phyloP scores from a whole-genome alignment of 1,284 basidiomycete genomes.

The Leccinum solheimii region DNA sequence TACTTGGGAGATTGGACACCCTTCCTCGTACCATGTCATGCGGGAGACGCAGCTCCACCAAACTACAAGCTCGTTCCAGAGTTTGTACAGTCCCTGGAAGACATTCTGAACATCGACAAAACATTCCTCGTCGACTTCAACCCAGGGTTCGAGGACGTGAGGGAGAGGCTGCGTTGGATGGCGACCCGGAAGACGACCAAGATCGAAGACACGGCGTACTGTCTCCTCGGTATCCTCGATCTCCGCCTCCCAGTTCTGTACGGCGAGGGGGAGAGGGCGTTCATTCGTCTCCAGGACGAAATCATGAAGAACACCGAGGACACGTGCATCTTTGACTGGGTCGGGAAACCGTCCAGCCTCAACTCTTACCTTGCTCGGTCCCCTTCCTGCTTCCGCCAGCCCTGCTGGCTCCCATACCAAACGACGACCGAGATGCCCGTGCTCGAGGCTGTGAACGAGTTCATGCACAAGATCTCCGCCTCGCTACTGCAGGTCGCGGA shows the following conservation, averaged over 20 bases:
- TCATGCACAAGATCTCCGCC: constrained; percentile 19
- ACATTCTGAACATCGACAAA: constrained; percentile 21
- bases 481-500: constrained; percentile 14
- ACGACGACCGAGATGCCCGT: constrained; percentile 1
- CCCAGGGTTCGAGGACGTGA: constrained; percentile 23
- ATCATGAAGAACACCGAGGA: constrained; percentile 32
- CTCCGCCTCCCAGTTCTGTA: constrained; percentile 27
- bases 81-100: constrained; percentile 21
- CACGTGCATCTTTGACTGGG: constrained; percentile 30
- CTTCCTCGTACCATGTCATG: constrained; percentile 11
- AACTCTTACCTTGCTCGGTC: constrained; percentile 30
- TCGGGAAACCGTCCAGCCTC: constrained; percentile 25
- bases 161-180: constrained; percentile 28
- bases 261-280: constrained; percentile 25
- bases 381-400: constrained; percentile 24
- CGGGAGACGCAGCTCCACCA: background rate
- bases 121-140: constrained; percentile 20
- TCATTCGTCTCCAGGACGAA: constrained; percentile 32
- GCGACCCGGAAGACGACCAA: constrained; percentile 27
- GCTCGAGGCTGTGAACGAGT: constrained; percentile 11
- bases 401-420: constrained; percentile 11
- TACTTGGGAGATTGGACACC: constrained; percentile 29
- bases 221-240: constrained; percentile 31
- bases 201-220: constrained; percentile 28
- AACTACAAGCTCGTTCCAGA: constrained; percentile 25